A percentile compares a stretch with the other conserved stretches of the same genome.
Conservation (phyloP, 2,329 filamentous ascomycete genomes). For the Sporothrix pallida region DNA sequence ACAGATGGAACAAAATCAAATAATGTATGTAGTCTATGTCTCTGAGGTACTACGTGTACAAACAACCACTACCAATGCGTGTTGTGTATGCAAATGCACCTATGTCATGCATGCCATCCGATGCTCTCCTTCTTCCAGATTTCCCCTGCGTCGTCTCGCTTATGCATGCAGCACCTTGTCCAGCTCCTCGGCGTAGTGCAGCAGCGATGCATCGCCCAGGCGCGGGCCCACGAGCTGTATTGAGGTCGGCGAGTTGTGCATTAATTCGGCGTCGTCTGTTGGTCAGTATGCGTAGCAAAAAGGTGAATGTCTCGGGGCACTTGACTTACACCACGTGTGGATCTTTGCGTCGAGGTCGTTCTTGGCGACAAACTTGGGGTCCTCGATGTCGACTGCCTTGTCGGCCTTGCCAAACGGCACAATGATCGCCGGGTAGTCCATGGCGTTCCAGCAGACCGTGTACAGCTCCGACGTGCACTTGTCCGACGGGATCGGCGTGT, state of each 20-base stretch:
- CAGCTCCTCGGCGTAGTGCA: constrained; percentile 30
- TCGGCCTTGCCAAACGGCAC: constrained; percentile 35
- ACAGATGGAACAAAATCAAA: background rate
- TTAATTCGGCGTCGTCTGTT: constrained; percentile 28
- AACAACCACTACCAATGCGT: background rate
- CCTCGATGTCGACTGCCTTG: constrained; percentile 24
- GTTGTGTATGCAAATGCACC: constrained; percentile 12
- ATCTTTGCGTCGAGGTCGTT: constrained; percentile 35
- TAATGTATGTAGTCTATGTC: background rate
- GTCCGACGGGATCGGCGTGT: constrained; percentile 30
- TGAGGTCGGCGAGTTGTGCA: constrained; percentile 30
- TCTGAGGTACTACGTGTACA: constrained; percentile 16
- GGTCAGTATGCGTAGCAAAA: background rate
- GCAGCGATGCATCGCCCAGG: constrained; percentile 29
- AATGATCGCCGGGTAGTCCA: constrained; percentile 37
- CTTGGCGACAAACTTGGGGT: constrained; percentile 24
- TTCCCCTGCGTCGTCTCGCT: no score
- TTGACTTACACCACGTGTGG: constrained; percentile 33
- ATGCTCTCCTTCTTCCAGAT: background rate
- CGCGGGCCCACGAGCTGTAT: constrained; percentile 31
- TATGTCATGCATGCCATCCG: background rate
- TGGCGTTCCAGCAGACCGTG: constrained; percentile 36
- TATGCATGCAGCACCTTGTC: constrained; percentile 29
- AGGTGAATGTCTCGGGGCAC: background rate
- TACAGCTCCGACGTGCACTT: constrained; percentile 35